phyloP scores from a whole-genome alignment of 805 yeast species.

The Cyberlindnera japonica region DNA sequence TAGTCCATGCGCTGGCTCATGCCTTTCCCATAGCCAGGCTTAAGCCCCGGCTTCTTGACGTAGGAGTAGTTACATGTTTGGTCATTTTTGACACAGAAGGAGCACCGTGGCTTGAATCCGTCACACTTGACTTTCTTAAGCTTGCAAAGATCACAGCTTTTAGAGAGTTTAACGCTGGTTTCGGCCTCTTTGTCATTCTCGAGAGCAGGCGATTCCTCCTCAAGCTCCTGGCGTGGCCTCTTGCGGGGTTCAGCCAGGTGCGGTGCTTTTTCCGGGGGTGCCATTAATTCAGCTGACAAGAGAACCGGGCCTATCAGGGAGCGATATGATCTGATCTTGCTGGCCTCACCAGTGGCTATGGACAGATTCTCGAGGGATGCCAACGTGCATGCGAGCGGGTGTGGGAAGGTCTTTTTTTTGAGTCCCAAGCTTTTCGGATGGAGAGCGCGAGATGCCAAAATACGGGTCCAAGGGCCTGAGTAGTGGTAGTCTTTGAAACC shows the following conservation, averaged over 20 bases:
- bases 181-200: slow-evolving; percentile 2
- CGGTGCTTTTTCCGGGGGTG: not conserved
- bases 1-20: slow-evolving; percentile 21
- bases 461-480: too few relatives aligned
- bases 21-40: slow-evolving; percentile 24
- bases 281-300: not conserved
- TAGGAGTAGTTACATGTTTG: slow-evolving; percentile 16
- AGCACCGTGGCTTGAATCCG: slow-evolving; percentile 20
- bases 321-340: too few relatives aligned
- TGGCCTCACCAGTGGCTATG: too few relatives aligned
- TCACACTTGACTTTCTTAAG: slow-evolving; percentile 25
- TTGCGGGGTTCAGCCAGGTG: not conserved
- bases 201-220: slow-evolving; percentile 1
- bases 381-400: too few relatives aligned
- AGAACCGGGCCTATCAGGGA: not conserved
- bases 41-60: slow-evolving; percentile 25
- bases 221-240: not conserved
- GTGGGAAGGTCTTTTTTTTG: too few relatives aligned
- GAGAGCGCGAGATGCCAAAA: too few relatives aligned
- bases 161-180: slow-evolving; percentile 16
- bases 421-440: too few relatives aligned
- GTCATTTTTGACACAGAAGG: slow-evolving; percentile 18
- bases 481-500: too few relatives aligned
- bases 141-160: slow-evolving; percentile 23
- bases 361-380: too few relatives aligned